Percentiles rank a stretch among this genome's conserved stretches.
These are phyloP conservation scores for Phytomonas francai DNA, from an alignment of 208 protist genomes.

Conservation along the genomic window DNA sequence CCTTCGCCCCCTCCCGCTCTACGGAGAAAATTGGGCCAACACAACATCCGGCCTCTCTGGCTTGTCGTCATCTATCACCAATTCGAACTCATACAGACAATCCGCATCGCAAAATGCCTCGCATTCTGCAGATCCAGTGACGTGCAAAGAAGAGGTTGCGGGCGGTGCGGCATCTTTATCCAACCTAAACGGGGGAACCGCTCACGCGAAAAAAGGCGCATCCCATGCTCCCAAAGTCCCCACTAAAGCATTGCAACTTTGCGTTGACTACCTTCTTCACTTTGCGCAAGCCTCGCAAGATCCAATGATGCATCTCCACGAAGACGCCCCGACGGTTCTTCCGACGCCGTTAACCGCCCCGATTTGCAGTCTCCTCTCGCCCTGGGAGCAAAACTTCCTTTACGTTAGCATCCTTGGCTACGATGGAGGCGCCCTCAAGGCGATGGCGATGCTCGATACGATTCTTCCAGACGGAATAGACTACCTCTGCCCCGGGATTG, in stretches of 20 bases:
- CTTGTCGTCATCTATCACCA: background rate
- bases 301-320: background rate
- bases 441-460: constrained; percentile 16
- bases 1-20: background rate
- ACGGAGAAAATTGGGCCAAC: background rate
- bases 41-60: background rate
- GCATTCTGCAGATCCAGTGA: background rate
- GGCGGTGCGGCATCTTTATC: background rate
- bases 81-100: background rate
- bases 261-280: constrained; percentile 21
- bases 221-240: constrained; percentile 1
- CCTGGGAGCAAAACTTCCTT: constrained; percentile 59
- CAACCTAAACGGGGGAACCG: background rate
- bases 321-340: constrained; percentile 21
- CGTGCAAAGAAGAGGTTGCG: background rate
- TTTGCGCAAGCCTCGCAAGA: constrained; percentile 12
- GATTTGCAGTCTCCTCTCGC: constrained; percentile 34
- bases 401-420: constrained; percentile 44
- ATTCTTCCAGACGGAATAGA: constrained; percentile 36
- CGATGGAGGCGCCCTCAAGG: background rate
- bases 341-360: constrained; percentile 44
- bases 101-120: background rate
- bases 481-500: constrained; percentile 30
- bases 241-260: constrained; percentile 9
- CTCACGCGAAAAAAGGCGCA: background rate